A percentile compares a stretch with the other conserved stretches of the same genome.
Evolutionary conservation across 2,329 filamentous ascomycete species (phyloP).

Genomic region (Colletotrichum gloeosporioides): DNA sequence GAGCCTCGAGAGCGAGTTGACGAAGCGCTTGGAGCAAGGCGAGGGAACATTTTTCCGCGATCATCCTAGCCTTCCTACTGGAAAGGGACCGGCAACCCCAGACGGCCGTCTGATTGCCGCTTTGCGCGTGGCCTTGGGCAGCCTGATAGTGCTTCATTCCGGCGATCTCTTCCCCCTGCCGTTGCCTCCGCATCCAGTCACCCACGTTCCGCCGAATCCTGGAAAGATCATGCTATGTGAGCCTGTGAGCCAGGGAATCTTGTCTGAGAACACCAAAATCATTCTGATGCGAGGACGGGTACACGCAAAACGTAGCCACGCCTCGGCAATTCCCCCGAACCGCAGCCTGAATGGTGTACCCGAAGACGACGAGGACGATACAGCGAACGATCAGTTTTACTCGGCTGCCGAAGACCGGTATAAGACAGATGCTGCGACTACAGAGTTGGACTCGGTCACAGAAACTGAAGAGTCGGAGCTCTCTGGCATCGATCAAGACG

Average conservation of each 20-base stretch:
- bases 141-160: slow-evolving; percentile 78
- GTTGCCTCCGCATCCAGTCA: slow-evolving; percentile 83
- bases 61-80: slow-evolving; percentile 50
- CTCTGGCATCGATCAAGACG: slow-evolving; percentile 71
- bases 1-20: slow-evolving; percentile 79
- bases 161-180: slow-evolving; percentile 82
- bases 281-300: slow-evolving; percentile 73
- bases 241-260: slow-evolving; percentile 85
- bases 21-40: slow-evolving; percentile 80
- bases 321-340: slow-evolving; percentile 50
- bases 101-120: slow-evolving; percentile 57
- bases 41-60: slow-evolving; percentile 82
- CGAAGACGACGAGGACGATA: slow-evolving; percentile 80
- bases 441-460: slow-evolving; percentile 62
- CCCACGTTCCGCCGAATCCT: slow-evolving; percentile 81
- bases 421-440: slow-evolving; percentile 62
- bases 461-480: slow-evolving; percentile 67
- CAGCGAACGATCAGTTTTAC: slow-evolving; percentile 88
- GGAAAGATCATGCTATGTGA: slow-evolving; percentile 93
- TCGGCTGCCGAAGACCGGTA: slow-evolving; percentile 85
- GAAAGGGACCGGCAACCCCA: slow-evolving; percentile 27
- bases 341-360: slow-evolving; percentile 63
- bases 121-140: slow-evolving; percentile 76
- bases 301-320: slow-evolving; percentile 58
- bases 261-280: slow-evolving; percentile 81